These are phyloP conservation scores for Podila horticola DNA, from an alignment of 192 early-diverging fungal genomes.

Conservation along the genomic window DNA sequence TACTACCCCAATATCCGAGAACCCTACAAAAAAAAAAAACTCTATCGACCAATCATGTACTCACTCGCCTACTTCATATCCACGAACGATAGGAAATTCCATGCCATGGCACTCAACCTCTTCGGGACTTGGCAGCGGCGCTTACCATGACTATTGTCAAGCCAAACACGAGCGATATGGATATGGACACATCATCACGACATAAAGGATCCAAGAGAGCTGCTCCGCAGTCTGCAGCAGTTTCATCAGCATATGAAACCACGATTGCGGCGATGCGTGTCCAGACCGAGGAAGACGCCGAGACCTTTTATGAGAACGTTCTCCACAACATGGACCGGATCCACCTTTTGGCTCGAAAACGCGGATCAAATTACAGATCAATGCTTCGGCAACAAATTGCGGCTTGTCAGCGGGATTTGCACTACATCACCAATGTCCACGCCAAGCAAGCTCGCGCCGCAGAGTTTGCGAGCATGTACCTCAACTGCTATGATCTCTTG, in stretches of 20 bases:
- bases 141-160: slow-evolving; percentile 44
- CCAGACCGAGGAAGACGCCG: slow-evolving; percentile 44
- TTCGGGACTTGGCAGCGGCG: slow-evolving; percentile 34
- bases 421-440: slow-evolving; percentile 55
- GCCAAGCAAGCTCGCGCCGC: slow-evolving; percentile 48
- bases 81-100: slow-evolving; percentile 27
- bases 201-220: not conserved
- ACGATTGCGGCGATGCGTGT: slow-evolving; percentile 45
- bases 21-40: no score
- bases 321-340: slow-evolving; percentile 30
- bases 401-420: slow-evolving; percentile 50
- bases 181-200: not conserved
- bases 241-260: slow-evolving; percentile 31
- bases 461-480: slow-evolving; percentile 59
- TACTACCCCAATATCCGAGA: not conserved
- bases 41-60: no score
- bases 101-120: slow-evolving; percentile 43
- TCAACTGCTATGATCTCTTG: slow-evolving; percentile 58
- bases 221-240: not conserved
- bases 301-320: slow-evolving; percentile 26
- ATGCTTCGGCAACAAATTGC: slow-evolving; percentile 30
- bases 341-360: slow-evolving; percentile 11
- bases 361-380: not conserved
- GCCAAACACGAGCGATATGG: not conserved
- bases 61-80: not conserved